Conservation (phyloP, 805 yeast species). For the Starmerella lactis-condensi region DNA sequence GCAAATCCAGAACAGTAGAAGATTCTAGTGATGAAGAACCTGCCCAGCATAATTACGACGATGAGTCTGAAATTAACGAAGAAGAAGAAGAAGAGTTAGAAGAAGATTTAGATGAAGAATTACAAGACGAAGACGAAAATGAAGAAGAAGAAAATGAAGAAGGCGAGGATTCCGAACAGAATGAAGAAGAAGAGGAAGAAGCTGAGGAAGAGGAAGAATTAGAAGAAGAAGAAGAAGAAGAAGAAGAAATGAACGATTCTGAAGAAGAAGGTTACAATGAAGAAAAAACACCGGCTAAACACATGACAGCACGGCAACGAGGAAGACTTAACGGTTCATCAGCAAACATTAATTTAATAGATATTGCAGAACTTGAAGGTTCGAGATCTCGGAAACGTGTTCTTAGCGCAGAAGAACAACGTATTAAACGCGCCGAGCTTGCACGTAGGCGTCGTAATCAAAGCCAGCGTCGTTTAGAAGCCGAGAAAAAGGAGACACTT, state of each 20-base stretch:
- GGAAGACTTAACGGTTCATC: conserved; percentile 17
- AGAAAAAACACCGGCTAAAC: conserved; percentile 10
- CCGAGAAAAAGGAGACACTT: conserved; percentile 80
- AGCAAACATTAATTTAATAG: conserved; percentile 13
- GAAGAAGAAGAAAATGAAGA: conserved; percentile 15
- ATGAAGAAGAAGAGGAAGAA: conserved; percentile 10
- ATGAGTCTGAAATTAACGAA: conserved; percentile 11
- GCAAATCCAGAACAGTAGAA: too few species aligned
- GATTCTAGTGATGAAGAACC: too few species aligned
- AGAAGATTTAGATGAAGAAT: conserved; percentile 13
- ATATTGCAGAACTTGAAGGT: conserved; percentile 21
- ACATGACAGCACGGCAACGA: conserved; percentile 27
- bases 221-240: conserved; percentile 10
- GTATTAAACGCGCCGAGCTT: conserved; percentile 63
- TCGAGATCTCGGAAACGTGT: conserved; percentile 30
- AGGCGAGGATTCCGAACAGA: conserved; percentile 13
- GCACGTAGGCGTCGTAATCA: conserved; percentile 77
- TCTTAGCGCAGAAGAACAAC: conserved; percentile 69
- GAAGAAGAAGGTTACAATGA: conserved; percentile 15
- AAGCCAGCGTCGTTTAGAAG: conserved; percentile 65
- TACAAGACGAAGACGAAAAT: conserved; percentile 14
- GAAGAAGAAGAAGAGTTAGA: conserved; percentile 12
- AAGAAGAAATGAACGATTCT: conserved; percentile 14
- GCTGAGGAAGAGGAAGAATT: conserved; percentile 15
- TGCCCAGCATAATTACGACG: too few species aligned